Conservation (phyloP, 2,329 filamentous ascomycete species). For the Nothophaeocryptopus gaeumannii region DNA sequence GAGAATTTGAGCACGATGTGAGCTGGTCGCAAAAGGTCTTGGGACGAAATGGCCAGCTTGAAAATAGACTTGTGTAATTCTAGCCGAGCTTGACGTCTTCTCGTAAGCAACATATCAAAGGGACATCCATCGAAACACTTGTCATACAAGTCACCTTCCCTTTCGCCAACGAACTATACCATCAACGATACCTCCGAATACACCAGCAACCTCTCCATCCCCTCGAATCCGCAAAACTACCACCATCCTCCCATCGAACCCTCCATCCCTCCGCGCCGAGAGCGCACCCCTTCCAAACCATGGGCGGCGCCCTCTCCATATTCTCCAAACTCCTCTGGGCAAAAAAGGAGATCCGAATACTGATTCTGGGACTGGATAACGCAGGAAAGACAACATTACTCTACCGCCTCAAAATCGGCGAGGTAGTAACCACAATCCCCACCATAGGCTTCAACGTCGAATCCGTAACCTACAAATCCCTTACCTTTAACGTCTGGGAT, state of each 20-base stretch:
- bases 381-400: constrained; percentile 96
- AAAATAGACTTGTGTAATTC: too few species aligned
- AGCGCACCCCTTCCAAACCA: constrained; percentile 32
- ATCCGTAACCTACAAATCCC: constrained; percentile 95
- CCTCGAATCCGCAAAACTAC: neutral
- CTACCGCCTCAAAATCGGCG: constrained; percentile 94
- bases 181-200: neutral
- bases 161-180: neutral
- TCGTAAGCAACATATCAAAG: too few species aligned
- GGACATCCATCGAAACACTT: constrained; percentile 1
- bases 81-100: too few species aligned
- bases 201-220: neutral
- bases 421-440: constrained; percentile 97
- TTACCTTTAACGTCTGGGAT: constrained; percentile 99
- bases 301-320: constrained; percentile 58
- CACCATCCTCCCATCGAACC: neutral
- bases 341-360: constrained; percentile 96
- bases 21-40: neutral
- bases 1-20: neutral
- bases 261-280: constrained; percentile 5
- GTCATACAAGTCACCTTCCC: neutral
- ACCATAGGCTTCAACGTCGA: constrained; percentile 99
- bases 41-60: neutral
- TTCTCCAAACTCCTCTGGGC: constrained; percentile 74
- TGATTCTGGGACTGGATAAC: constrained; percentile 74